Base-by-base conservation (phyloP, 331 rosid species). In the Arachis monticola region DNA sequence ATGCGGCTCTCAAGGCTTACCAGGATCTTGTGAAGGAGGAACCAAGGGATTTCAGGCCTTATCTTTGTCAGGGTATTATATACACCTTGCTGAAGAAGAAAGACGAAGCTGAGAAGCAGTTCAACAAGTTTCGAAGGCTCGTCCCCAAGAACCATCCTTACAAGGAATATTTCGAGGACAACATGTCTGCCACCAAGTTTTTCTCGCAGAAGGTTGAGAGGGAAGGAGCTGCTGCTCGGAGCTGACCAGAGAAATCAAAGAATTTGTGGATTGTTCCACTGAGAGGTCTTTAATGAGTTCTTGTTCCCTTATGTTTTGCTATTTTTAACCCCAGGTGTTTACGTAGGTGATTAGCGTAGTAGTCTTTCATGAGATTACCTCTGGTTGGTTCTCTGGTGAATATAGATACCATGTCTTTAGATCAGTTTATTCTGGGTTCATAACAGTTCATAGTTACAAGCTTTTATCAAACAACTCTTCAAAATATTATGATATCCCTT, bases 41-140 rank as follows among this genome's bases (percentile, higher is more conserved):
- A 57, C 99, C 99, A 0, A 85, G 97, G 77, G 99, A 95, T 83
- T 95, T 95, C 68, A 88, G 99, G 84, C 99, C 99, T 22, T 89
- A 95, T 40, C 52, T 95, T 52, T 90, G 99, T 85, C 99, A 88
- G 80, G 99, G 99, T 3, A 95, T 95, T 7, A 84, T 95, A 45
- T 92, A 90, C 67, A 83, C 97, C 32, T 70, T 95, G 75, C 80
- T 95, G 31, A 88, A 64, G 75, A 95, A 90, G 91, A 90, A 86
- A 44, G 92, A 85, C 59, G 97, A 95, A 75, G 99, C 99, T 0
- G 96, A 95, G 73, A 87, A 92, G 62, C 97, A 92, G 30, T 95
- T 95, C 31, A 88, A 89, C 2, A 89, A 84, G 82, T 95, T 92
- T 42, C 82, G 97, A 60, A 87, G 85, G 81, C 97, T 95, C 44